Conservation (phyloP, 169 alveolate genomes). For the Plasmodium gonderi region DNA sequence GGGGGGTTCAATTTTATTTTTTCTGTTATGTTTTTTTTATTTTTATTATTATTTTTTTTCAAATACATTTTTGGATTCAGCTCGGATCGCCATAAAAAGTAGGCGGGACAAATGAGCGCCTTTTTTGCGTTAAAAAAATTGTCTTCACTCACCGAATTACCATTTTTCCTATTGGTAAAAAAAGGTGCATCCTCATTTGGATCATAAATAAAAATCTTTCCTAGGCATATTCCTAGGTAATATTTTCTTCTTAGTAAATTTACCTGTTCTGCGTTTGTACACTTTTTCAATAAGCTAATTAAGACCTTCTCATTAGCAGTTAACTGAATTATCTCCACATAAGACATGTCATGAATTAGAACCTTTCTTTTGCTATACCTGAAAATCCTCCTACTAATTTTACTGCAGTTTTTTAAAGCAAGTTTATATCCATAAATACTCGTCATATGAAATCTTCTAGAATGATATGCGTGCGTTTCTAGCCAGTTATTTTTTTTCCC, state of each 20-base stretch:
- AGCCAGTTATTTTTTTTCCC: constrained; percentile 88
- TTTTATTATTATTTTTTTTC: constrained; percentile 6
- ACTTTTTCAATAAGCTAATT: constrained; percentile 2
- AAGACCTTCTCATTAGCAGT: constrained; percentile 17
- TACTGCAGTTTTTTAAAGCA: constrained; percentile 86
- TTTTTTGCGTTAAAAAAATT: constrained; percentile 41
- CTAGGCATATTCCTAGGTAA: constrained; percentile 16
- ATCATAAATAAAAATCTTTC: constrained; percentile 45
- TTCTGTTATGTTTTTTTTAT: background rate
- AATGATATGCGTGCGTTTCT: constrained; percentile 94
- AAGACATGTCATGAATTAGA: constrained; percentile 84
- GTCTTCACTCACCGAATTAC: background rate
- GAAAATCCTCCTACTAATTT: constrained; percentile 86
- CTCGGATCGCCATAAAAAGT: constrained; percentile 48
- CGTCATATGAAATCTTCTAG: constrained; percentile 93
- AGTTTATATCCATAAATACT: constrained; percentile 91
- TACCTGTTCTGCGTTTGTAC: constrained; percentile 48
- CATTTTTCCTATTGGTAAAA: background rate
- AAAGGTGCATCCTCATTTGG: background rate
- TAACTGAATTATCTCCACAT: constrained; percentile 45
- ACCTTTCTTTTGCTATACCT: constrained; percentile 82
- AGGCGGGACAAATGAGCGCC: constrained; percentile 51
- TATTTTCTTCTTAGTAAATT: constrained; percentile 36
- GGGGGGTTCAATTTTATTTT: background rate
- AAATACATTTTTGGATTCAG: background rate